Percentiles rank a stretch among this genome's conserved stretches.
phyloP scores from a whole-genome alignment of 306 rosid species.

The Crotalaria pallida region DNA sequence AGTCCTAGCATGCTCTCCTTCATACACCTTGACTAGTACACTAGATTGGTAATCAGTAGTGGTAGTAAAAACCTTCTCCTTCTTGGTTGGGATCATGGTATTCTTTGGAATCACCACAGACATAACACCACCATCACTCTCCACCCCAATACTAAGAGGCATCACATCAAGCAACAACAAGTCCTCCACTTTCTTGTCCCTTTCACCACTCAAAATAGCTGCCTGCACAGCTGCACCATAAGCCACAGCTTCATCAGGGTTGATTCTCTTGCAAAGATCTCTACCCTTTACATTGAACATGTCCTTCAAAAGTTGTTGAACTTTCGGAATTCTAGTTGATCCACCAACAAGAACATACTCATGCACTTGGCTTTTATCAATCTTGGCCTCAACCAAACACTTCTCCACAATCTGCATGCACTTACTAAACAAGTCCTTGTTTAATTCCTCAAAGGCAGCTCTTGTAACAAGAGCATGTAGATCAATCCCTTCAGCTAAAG shows the following conservation, averaged over 20 bases:
- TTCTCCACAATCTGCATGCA: conserved; percentile 37
- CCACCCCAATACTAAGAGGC: conserved; percentile 36
- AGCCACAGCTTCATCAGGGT: conserved; percentile 41
- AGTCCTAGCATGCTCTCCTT: conserved; percentile 26
- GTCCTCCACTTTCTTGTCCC: conserved; percentile 24
- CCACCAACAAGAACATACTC: conserved; percentile 45
- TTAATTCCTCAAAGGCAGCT: conserved; percentile 33
- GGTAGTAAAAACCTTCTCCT: conserved; percentile 16
- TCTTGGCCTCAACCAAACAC: conserved; percentile 26
- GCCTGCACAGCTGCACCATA: conserved; percentile 44
- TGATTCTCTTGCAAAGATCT: conserved; percentile 44
- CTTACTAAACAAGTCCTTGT: conserved; percentile 31
- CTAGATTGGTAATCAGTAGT: neutral
- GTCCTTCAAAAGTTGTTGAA: conserved; percentile 32
- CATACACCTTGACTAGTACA: conserved; percentile 26
- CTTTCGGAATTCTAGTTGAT: conserved; percentile 38
- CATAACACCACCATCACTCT: conserved; percentile 26
- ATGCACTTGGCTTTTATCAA: conserved; percentile 22
- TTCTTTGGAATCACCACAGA: conserved; percentile 35
- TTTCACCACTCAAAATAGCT: conserved; percentile 30
- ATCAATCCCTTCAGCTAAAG: conserved; percentile 31
- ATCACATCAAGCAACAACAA: conserved; percentile 32
- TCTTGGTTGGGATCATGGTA: conserved; percentile 33
- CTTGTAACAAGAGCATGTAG: conserved; percentile 20
- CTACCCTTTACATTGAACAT: conserved; percentile 26